Percentiles rank a stretch among this genome's conserved stretches.
Conservation (phyloP, 441 rosid genomes). For the Brassica balearica region DNA sequence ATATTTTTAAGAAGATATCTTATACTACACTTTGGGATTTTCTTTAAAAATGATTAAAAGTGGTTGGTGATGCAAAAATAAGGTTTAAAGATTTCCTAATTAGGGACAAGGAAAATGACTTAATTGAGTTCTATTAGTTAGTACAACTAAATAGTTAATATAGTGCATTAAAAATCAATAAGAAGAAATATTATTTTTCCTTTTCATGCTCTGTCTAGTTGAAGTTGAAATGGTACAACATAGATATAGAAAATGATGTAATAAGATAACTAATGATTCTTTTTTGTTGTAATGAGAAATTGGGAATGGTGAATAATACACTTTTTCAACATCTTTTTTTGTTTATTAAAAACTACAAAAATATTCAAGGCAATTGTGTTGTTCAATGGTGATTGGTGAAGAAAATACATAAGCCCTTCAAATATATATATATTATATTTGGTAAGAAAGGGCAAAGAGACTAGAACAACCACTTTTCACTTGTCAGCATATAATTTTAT, state of each 20-base stretch:
- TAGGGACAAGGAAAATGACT: conserved; percentile 12
- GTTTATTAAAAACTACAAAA: not conserved
- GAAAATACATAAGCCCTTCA: not conserved
- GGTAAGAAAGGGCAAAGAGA: not conserved
- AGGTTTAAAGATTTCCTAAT: conserved; percentile 11
- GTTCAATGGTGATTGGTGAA: not conserved
- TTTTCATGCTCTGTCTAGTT: not conserved
- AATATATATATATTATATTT: no score
- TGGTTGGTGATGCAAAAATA: conserved; percentile 18
- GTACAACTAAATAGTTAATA: not conserved
- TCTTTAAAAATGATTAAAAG: not conserved
- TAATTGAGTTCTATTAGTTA: conserved; percentile 3
- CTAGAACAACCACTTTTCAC: not conserved
- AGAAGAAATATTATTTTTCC: not conserved
- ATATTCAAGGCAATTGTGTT: not conserved
- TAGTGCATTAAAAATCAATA: not conserved
- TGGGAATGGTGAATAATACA: not conserved
- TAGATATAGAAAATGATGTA: not conserved
- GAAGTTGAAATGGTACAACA: not conserved
- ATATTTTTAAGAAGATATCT: not conserved
- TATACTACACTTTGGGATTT: not conserved
- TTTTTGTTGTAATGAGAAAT: not conserved
- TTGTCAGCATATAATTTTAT: no score
- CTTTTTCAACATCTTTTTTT: not conserved
- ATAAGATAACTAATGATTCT: not conserved